Base-by-base conservation (phyloP, 176 grass and related monocot species). In the Phoenix dactylifera region DNA sequence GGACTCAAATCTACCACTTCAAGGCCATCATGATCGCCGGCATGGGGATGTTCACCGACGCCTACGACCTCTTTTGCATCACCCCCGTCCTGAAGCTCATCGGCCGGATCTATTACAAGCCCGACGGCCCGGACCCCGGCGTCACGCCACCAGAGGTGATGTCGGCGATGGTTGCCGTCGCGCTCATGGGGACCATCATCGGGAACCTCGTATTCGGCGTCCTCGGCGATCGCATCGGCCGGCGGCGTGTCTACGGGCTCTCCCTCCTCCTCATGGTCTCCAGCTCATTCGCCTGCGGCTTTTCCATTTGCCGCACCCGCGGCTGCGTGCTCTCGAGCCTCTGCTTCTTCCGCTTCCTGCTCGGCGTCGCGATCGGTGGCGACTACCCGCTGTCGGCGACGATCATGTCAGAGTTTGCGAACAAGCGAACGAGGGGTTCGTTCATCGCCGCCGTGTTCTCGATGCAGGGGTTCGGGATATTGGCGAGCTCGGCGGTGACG, bases 331-430 rank as follows among this genome's bases (percentile, higher is more conserved):
- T 94, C 39, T 17, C 63, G 15, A 87, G 80, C 80, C 80, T 94
- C 30, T 94, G 74, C 60, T 58, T 88, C 66, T 94, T 94, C 80
- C 84, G 84, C 1, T 94, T 94, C 75, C 7, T 84, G 48, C 76
- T 94, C 5, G 89, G 89, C 18, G 68, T 94, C 16, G 89, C 74
- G n/a, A 59, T 94, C 66, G 89, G 89, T 2, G 89, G 89, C 0
- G 89, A 94, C 74, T 88, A 94, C 66, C 89, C 89, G 54, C 77
- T 94, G 5, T 94, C 89, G 1, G 89, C 89, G 3, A 88, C 89
- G 12, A 88, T 94, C 69, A 94, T 94, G 89, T 94, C 89, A 0
- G 89, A 94, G 63, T 88, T 94, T 61, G 70, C 89, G 25, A 94
- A 88, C 72, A 75, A 70, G 50, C 51, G 73, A 28, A 94, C 89